Conservation (phyloP, 148 eudicot genomes). For the Rhododendron henanense region DNA sequence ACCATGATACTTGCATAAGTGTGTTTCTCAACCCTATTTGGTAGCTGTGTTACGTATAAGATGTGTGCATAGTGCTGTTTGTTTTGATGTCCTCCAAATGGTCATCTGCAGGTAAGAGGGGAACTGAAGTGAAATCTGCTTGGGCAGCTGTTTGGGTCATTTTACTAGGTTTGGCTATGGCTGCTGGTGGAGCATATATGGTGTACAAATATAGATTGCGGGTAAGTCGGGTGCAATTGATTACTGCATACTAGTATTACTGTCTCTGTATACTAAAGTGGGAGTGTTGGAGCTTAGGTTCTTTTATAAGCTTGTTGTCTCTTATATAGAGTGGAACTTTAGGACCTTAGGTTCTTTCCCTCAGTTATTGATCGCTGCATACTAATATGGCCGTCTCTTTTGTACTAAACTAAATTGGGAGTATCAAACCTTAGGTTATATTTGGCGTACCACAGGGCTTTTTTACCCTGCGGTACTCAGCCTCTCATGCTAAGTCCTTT, state of each 20-base stretch:
- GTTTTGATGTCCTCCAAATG: slow-evolving; percentile 1
- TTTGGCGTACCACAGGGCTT: neutral
- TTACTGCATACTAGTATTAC: neutral
- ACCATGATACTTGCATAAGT: slow-evolving; percentile 96
- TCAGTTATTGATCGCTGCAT: neutral
- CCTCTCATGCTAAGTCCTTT: neutral
- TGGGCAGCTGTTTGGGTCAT: slow-evolving; percentile 80
- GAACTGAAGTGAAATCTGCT: slow-evolving; percentile 58
- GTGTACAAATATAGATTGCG: slow-evolving; percentile 85
- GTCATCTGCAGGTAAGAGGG: slow-evolving; percentile 54
- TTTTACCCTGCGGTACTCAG: neutral
- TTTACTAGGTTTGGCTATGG: slow-evolving; percentile 65
- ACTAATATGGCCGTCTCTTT: neutral
- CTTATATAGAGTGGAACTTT: neutral
- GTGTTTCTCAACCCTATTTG: slow-evolving; percentile 18
- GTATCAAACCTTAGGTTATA: neutral
- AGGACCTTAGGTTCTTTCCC: neutral
- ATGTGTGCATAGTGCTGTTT: neutral
- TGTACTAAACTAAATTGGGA: neutral
- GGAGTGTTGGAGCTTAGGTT: neutral
- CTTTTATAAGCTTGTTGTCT: neutral
- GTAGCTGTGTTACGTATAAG: neutral
- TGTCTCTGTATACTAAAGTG: neutral
- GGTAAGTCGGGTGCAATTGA: slow-evolving; percentile 45
- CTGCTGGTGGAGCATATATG: slow-evolving; percentile 73